A percentile compares a stretch with the other conserved stretches of the same genome.
Evolutionary conservation across 2,329 filamentous ascomycete species (phyloP).

Genomic region (Stachybotrys echinatus): DNA sequence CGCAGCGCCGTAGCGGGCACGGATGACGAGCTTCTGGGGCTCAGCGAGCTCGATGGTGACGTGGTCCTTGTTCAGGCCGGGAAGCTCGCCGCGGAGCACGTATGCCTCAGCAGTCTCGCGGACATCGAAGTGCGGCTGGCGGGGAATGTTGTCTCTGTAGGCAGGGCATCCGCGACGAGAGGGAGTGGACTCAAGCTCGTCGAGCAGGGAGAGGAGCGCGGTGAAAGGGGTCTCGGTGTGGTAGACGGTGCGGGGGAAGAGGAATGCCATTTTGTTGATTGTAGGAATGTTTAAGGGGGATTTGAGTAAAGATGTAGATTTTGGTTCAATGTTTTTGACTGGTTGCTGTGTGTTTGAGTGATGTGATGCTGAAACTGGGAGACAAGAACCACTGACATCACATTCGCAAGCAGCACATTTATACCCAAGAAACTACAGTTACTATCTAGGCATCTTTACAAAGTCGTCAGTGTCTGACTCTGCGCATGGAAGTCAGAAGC

Average conservation of each 20-base stretch:
- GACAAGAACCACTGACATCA: too few relatives aligned
- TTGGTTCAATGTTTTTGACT: too few relatives aligned
- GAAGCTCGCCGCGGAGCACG: neutral
- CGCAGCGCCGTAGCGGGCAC: neutral
- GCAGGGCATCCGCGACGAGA: neutral
- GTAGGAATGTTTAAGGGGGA: neutral
- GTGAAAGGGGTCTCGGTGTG: neutral
- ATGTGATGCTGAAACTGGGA: neutral
- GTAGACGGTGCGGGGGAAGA: conserved; percentile 1
- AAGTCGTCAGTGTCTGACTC: neutral
- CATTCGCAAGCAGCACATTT: too few relatives aligned
- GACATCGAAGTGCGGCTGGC: neutral
- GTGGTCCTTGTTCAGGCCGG: conserved; percentile 1
- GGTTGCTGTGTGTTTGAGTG: neutral
- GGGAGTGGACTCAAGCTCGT: neutral
- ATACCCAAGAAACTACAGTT: too few relatives aligned
- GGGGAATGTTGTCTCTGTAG: neutral
- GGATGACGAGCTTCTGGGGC: neutral
- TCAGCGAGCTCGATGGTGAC: neutral
- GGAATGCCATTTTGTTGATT: neutral
- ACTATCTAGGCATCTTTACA: neutral
- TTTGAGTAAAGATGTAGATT: neutral
- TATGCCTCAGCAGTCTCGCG: neutral
- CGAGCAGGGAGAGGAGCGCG: neutral
- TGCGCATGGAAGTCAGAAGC: neutral